phyloP scores from a whole-genome alignment of 192 early-diverging fungal genomes.

The Backusella morwellensis region DNA sequence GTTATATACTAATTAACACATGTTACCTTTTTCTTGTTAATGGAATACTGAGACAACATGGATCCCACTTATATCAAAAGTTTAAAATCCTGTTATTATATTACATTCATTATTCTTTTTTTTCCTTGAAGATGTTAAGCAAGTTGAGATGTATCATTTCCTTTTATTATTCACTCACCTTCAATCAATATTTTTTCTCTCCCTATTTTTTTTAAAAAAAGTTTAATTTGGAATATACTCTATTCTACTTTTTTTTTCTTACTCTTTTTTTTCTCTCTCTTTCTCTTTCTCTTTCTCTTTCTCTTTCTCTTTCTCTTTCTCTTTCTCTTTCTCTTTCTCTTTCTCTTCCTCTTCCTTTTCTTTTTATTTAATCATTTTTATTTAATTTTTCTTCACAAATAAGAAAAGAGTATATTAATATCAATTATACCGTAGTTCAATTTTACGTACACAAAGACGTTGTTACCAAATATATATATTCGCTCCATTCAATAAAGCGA shows the following conservation, averaged over 20 bases:
- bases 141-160: not conserved
- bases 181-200: not conserved
- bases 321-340: not conserved
- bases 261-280: not conserved
- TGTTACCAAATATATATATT: not conserved
- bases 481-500: not conserved
- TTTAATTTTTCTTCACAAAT: not conserved
- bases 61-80: not conserved
- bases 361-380: not conserved
- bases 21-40: not conserved
- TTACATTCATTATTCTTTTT: not conserved
- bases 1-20: constrained; percentile 2
- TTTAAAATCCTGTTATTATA: not conserved
- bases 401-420: not conserved
- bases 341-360: not conserved
- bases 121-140: not conserved
- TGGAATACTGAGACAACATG: not conserved
- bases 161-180: not conserved
- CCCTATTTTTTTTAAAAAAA: constrained; percentile 1
- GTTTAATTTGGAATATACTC: constrained; percentile 1
- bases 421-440: not conserved
- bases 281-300: not conserved
- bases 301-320: not conserved
- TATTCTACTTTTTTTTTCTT: not conserved
- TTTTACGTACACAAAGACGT: not conserved